Evolutionary conservation across 2,329 filamentous ascomycete species (phyloP).

Genomic region (Phialophora tarda): DNA sequence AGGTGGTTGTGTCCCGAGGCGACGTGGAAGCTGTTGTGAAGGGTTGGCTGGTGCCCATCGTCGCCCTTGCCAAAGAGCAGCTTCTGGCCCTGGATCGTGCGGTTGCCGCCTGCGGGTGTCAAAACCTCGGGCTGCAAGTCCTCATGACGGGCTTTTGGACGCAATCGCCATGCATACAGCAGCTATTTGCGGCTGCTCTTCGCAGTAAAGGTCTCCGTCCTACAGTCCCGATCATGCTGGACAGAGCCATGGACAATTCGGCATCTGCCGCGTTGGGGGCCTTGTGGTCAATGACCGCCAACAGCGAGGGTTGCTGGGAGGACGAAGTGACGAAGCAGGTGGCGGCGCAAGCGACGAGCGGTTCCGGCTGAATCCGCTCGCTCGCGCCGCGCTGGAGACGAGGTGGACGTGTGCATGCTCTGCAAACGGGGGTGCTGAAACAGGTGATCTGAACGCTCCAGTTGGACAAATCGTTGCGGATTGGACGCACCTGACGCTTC

Average conservation of each 20-base stretch:
- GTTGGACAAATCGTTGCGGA: background rate
- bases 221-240: background rate
- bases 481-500: background rate
- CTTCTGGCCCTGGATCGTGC: background rate
- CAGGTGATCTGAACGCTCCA: background rate
- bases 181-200: background rate
- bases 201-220: background rate
- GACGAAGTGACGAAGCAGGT: background rate
- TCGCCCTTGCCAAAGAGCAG: background rate
- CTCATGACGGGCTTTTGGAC: constrained; percentile 4
- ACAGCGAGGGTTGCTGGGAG: constrained; percentile 1
- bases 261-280: background rate
- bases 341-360: background rate
- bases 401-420: background rate
- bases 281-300: constrained; percentile 1
- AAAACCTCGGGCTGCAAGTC: background rate
- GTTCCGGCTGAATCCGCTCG: background rate
- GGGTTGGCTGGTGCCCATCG: background rate
- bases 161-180: background rate
- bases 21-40: background rate
- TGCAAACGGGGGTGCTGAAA: background rate
- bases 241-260: background rate
- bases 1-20: background rate
- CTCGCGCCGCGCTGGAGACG: background rate
- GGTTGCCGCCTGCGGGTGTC: background rate